Conservation (phyloP, 345 rosid genomes). For the Gossypium bickii region DNA sequence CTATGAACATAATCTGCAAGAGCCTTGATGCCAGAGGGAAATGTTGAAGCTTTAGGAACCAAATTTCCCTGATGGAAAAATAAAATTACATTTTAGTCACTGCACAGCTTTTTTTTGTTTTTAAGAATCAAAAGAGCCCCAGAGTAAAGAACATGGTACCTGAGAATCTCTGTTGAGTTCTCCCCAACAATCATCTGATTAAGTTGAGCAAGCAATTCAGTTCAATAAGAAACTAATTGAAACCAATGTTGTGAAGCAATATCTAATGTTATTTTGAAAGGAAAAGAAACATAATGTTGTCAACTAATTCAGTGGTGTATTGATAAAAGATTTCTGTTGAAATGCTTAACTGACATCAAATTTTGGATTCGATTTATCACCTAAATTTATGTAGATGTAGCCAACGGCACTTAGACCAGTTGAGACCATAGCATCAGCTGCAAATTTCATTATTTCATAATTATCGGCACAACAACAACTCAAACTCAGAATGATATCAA, state of each 20-base stretch:
- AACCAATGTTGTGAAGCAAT: not conserved
- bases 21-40: conserved; percentile 38
- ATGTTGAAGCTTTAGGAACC: conserved; percentile 21
- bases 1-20: conserved; percentile 36
- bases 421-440: conserved; percentile 52
- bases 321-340: too few species aligned
- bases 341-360: too few species aligned
- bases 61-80: conserved; percentile 21
- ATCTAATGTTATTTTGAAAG: not conserved
- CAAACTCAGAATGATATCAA: not conserved
- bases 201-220: not conserved
- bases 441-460: not conserved
- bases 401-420: conserved; percentile 37
- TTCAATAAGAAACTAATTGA: not conserved
- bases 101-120: not conserved
- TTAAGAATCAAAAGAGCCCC: not conserved
- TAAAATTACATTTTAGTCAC: not conserved
- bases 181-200: conserved; percentile 31
- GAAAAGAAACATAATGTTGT: not conserved
- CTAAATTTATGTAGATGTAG: conserved; percentile 28
- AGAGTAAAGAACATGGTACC: conserved; percentile 5
- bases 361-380: not conserved
- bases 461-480: not conserved
- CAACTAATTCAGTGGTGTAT: too few species aligned
- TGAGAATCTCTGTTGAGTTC: conserved; percentile 21